phyloP scores from a whole-genome alignment of 1,284 basidiomycete species.

The Trametes polyzona region DNA sequence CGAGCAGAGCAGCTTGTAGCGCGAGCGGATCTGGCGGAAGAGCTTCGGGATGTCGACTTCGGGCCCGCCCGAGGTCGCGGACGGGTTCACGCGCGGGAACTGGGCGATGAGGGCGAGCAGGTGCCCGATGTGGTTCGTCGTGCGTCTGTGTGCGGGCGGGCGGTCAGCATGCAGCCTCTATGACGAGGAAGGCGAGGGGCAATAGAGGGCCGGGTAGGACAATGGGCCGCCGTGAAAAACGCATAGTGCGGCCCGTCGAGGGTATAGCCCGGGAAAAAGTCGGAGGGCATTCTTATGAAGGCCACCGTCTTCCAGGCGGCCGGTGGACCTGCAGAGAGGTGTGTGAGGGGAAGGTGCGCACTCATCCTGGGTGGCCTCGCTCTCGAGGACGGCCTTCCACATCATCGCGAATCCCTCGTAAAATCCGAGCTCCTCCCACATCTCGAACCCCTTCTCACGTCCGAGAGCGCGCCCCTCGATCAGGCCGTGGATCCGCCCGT shows the following conservation, averaged over 20 bases:
- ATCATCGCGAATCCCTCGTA: constrained; percentile 84
- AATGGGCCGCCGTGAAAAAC: background rate
- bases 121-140: constrained; percentile 64
- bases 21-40: constrained; percentile 83
- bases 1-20: constrained; percentile 87
- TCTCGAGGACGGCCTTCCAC: constrained; percentile 60
- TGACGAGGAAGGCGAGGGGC: background rate
- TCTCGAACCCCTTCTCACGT: constrained; percentile 89
- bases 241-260: background rate
- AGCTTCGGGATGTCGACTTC: constrained; percentile 78
- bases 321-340: background rate
- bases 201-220: background rate
- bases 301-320: background rate
- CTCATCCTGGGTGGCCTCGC: constrained; percentile 50
- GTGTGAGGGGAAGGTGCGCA: constrained; percentile 37
- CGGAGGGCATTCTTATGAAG: background rate
- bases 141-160: constrained; percentile 49
- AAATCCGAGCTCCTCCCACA: constrained; percentile 97
- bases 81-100: constrained; percentile 82
- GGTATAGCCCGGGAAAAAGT: background rate
- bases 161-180: constrained; percentile 2
- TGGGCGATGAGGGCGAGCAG: constrained; percentile 73
- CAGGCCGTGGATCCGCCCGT: constrained; percentile 88
- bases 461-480: constrained; percentile 94
- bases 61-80: constrained; percentile 35